phyloP scores from a whole-genome alignment of 257 asterid species.

The Verbascum thapsus region DNA sequence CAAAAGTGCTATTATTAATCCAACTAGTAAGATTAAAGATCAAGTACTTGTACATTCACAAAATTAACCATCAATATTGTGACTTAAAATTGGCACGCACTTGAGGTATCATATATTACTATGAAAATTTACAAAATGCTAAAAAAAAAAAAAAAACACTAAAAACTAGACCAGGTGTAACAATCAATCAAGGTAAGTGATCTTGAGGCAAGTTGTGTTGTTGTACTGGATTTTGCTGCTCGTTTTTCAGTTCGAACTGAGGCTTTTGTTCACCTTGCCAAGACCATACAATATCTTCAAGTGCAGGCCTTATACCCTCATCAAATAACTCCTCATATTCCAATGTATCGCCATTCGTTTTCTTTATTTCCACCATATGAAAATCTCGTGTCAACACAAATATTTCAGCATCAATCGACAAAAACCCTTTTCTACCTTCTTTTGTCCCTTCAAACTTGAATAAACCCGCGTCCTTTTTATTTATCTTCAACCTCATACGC shows the following conservation, averaged over 20 bases:
- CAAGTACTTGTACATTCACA: too few species aligned
- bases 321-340: slow-evolving; percentile 50
- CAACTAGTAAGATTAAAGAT: too few species aligned
- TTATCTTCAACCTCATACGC: slow-evolving; percentile 43
- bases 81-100: not conserved
- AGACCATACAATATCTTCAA: slow-evolving; percentile 62
- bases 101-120: too few species aligned
- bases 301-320: slow-evolving; percentile 56
- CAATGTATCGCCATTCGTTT: slow-evolving; percentile 58
- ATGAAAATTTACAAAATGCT: not conserved
- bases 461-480: slow-evolving; percentile 52
- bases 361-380: slow-evolving; percentile 58
- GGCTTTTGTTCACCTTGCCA: slow-evolving; percentile 53
- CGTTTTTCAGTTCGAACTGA: slow-evolving; percentile 18
- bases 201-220: slow-evolving; percentile 34
- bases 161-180: too few species aligned
- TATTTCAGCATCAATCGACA: slow-evolving; percentile 58
- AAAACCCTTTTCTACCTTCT: slow-evolving; percentile 60
- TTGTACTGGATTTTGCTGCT: slow-evolving; percentile 19
- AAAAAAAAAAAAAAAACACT: too few species aligned
- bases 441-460: slow-evolving; percentile 48
- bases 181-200: slow-evolving; percentile 42
- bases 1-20: not conserved
- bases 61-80: too few species aligned
- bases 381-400: slow-evolving; percentile 48